Evolutionary conservation across 129 eudicot genomes (phyloP).

Genomic region (Chrysanthemum lavandulifolium): DNA sequence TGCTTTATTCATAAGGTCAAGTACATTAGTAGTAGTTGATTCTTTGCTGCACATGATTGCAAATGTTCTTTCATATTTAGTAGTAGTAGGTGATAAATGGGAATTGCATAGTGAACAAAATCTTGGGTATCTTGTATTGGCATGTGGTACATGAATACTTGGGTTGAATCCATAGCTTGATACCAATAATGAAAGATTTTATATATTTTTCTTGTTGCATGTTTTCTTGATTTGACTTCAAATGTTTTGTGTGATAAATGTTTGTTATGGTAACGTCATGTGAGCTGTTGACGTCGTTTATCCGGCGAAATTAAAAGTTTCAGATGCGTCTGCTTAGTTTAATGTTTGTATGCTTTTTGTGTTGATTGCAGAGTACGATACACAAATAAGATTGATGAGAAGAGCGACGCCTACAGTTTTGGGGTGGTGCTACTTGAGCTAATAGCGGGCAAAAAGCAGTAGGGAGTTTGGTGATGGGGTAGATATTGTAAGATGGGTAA

Average conservation of each 20-base stretch:
- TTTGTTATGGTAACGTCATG: too few species aligned
- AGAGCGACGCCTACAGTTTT: conserved; percentile 91
- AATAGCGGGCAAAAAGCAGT: conserved; percentile 75
- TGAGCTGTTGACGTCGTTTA: too few species aligned
- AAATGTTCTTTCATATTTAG: neutral
- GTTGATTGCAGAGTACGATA: conserved; percentile 64
- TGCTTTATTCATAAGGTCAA: conserved; percentile 13
- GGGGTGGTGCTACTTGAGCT: conserved; percentile 94
- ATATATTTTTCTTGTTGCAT: neutral
- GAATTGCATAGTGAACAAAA: neutral
- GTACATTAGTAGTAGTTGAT: neutral
- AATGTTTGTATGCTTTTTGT: neutral
- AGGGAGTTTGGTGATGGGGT: conserved; percentile 95
- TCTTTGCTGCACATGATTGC: conserved; percentile 1
- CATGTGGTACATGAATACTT: conserved; percentile 3
- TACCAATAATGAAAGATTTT: neutral
- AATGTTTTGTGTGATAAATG: neutral
- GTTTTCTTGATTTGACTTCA: neutral
- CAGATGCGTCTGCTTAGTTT: neutral
- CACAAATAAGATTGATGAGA: conserved; percentile 82
- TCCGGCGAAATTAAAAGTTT: neutral
- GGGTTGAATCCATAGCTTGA: neutral
- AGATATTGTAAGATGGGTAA: conserved; percentile 86
- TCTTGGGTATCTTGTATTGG: conserved; percentile 2
- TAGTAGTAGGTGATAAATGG: too few species aligned